Conservation (phyloP, 176 grass and related monocot genomes). For the Phoenix dactylifera region DNA sequence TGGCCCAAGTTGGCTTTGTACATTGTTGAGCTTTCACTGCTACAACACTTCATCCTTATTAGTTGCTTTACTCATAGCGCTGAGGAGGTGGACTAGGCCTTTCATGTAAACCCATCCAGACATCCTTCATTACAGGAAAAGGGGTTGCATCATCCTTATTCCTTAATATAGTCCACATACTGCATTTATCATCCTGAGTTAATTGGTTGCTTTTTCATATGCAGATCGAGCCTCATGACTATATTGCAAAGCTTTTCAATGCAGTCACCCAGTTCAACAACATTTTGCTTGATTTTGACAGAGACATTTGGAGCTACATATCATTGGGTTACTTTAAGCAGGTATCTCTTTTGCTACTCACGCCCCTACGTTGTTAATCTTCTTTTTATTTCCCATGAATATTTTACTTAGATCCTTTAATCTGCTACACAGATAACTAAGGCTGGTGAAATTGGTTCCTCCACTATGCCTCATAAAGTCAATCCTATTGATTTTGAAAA, state of each 20-base stretch:
- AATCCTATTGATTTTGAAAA: constrained; percentile 99
- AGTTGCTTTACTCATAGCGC: too few relatives aligned
- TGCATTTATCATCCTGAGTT: constrained; percentile 7
- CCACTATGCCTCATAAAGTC: constrained; percentile 99
- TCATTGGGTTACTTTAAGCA: constrained; percentile 95
- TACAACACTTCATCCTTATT: too few relatives aligned
- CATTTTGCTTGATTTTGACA: constrained; percentile 78
- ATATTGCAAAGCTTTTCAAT: constrained; percentile 94
- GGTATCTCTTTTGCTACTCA: constrained; percentile 21
- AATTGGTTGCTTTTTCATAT: constrained; percentile 1
- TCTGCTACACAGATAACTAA: constrained; percentile 50
- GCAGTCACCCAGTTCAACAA: constrained; percentile 79
- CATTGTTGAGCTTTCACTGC: too few relatives aligned
- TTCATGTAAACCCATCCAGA: too few relatives aligned
- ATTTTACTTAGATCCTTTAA: too few relatives aligned
- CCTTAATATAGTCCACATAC: too few relatives aligned
- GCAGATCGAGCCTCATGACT: constrained; percentile 96
- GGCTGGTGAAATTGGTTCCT: constrained; percentile 89
- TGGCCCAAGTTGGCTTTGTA: too few relatives aligned
- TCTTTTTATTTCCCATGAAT: neutral
- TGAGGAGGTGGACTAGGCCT: too few relatives aligned
- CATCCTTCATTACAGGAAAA: too few relatives aligned
- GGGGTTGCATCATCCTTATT: too few relatives aligned
- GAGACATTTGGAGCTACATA: constrained; percentile 93
- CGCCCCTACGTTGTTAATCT: constrained; percentile 6